Percentiles rank a stretch among this genome's conserved stretches.
Conservation (phyloP, 495 filamentous ascomycete genomes). For the Tuber melanosporum region DNA sequence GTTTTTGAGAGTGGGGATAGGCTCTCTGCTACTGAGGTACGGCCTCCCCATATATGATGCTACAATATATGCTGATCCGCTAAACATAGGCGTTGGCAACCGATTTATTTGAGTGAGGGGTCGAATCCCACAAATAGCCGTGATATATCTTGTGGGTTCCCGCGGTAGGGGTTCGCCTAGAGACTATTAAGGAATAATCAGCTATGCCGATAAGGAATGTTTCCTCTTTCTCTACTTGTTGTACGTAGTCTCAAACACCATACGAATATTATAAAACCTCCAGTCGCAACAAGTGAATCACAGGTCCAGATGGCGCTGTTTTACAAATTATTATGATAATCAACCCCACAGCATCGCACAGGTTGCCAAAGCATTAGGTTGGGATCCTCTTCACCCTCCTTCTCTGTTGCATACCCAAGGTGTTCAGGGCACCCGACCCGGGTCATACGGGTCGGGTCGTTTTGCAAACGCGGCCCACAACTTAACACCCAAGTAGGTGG, state of each 20-base stretch:
- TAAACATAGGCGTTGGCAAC: not conserved
- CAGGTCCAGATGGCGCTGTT: not conserved
- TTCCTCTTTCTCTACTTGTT: not conserved
- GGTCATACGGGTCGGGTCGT: not conserved
- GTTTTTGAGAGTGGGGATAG: conserved; percentile 34
- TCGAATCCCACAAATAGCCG: not conserved
- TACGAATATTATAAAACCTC: not conserved
- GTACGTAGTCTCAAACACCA: not conserved
- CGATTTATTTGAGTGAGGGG: not conserved
- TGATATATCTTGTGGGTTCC: not conserved
- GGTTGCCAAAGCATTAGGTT: no score
- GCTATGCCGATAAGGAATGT: not conserved
- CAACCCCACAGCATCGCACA: not conserved
- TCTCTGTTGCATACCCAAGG: not conserved
- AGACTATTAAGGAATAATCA: not conserved
- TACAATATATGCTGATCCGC: not conserved
- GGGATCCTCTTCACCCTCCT: not conserved
- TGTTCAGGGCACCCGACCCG: not conserved
- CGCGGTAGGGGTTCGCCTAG: not conserved
- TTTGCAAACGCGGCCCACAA: not conserved
- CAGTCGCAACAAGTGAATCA: not conserved
- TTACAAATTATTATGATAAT: not conserved
- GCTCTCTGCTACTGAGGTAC: conserved; percentile 32
- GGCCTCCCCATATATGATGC: not conserved
- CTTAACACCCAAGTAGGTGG: not conserved